Base-by-base conservation (phyloP, 2,329 filamentous ascomycete species). In the Talaromyces sp. region DNA sequence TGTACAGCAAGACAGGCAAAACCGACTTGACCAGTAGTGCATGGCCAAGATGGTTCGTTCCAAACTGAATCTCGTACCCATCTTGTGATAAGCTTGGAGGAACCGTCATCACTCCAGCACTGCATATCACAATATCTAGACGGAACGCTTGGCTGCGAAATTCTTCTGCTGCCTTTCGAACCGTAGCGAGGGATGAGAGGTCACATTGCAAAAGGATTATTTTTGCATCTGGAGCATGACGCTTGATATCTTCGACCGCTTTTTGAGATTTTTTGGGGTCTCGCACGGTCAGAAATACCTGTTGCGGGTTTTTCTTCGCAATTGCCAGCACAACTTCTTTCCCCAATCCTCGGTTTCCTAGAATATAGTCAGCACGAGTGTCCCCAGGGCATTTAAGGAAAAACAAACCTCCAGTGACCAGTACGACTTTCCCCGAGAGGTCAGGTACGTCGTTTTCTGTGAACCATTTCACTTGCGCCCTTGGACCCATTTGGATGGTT, bases 371-470 rank as follows among this genome's bases (percentile, higher is more conserved):
- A 39, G 17, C 15, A 55, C 5, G 11, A 27, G 27, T 51, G 39
- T 49, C 9, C 49, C 56, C 1, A 11, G 30, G 42, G 22, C 19
- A 57, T 22, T 47, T 10, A 47, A 47, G 19, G 10, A 47, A 30
- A 49, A 22, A 56, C 65, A 57, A 71, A 80, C 80, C 81, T 59
- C 82, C 83, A 2, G 81, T 84, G 4, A 84, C 71, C n/a, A 84
- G 70, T 36, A 84, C 75, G 9, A 82, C 78, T 63, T 82, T 84
- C 49, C 77, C 79, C 1, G 74, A 67, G 11, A 84, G 75, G 28
- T 78, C 73, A 4, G 71, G 68, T 27, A 84, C 77, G 63, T 83
- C 78, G 13, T 68, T 74, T 7, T 76, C 72, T 0, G 82, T 78
- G 27, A 52, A 52, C 49, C 22, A 52, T n/a, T 30, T 52, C n/a